These are phyloP conservation scores for Fusarium pininemorale DNA, from an alignment of 2,329 filamentous ascomycete species.

Conservation along the genomic window DNA sequence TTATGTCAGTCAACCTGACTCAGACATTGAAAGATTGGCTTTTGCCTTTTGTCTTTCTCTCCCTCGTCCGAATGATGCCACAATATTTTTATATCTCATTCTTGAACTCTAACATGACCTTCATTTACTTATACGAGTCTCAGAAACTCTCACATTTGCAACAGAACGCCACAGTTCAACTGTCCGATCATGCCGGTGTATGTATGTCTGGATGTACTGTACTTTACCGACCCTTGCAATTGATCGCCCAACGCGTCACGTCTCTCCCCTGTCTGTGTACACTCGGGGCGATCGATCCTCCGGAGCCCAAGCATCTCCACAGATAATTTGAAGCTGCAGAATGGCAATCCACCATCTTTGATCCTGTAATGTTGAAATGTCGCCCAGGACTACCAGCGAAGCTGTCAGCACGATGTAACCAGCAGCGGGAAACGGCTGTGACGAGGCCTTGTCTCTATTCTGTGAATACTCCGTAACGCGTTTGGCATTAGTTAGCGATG, in stretches of 20 bases:
- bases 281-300: conserved; percentile 28
- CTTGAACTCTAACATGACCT: background rate
- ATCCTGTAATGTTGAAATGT: conserved; percentile 29
- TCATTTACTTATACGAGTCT: background rate
- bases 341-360: conserved; percentile 15
- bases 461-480: background rate
- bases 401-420: background rate
- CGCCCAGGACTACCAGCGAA: background rate
- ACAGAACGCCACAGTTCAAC: conserved; percentile 1
- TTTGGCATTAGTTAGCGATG: conserved; percentile 10
- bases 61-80: background rate
- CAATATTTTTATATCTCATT: background rate
- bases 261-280: conserved; percentile 6
- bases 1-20: background rate
- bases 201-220: background rate
- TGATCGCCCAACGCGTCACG: conserved; percentile 36
- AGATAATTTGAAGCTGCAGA: conserved; percentile 32
- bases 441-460: conserved; percentile 7
- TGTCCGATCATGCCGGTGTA: background rate
- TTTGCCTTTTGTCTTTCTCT: background rate
- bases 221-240: conserved; percentile 17
- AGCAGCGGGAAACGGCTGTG: background rate
- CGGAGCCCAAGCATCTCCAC: conserved; percentile 25
- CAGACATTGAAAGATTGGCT: background rate
- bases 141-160: background rate